Evolutionary conservation across 179 eudicot species (phyloP), one percentile per base, ranked within the genome.

Genomic region (Heliamphora pulchella): DNA sequence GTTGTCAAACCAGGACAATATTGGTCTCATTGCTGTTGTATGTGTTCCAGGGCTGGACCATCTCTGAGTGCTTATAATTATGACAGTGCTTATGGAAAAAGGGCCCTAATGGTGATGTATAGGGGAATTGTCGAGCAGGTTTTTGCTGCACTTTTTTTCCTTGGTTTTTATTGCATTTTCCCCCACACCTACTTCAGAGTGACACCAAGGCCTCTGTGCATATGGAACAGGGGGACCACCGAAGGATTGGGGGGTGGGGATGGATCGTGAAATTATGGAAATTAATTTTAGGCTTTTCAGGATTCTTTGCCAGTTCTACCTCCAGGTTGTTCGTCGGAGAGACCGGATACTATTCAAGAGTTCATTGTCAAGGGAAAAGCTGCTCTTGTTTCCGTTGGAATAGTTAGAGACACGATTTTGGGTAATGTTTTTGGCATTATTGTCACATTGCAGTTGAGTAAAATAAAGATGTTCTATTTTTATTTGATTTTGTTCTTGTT

Each of bases 311-410:
- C 99, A 66, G 94, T 92, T 88, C 82, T 89, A 20, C 98, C 99
- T 63, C 99, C 98, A 76, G 98, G 97, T 31, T 96, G 99, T 88
- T 92, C 98, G 61, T 77, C 89, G 71, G 97, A 96, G 46, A 86
- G 88, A 51, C 96, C 97, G 51, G 94, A 91, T 64, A 87, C 98
- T 47, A 80, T 94, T 51, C 89, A 85, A 84, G 97, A 92, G 77
- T 92, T 96, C 80, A 85, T 96, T 77, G 78, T 80, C 82, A 89
- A 92, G 86, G 99, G 91, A 79, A 94, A 86, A 86, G 98, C 99
- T 86, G 98, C 97, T 82, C 93, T 96, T 82, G 89, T 94, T 51
- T 94, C 99, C 72, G 99, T 96, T 84, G 99, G 99, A 83, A 94
- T 96, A 84, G 90, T 96, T 72, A 87, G 98, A 86, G 99, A 94